Percentiles rank a stretch among this genome's conserved stretches.
phyloP scores from a whole-genome alignment of 2,329 filamentous ascomycete genomes.

The Colletotrichum liriopes region DNA sequence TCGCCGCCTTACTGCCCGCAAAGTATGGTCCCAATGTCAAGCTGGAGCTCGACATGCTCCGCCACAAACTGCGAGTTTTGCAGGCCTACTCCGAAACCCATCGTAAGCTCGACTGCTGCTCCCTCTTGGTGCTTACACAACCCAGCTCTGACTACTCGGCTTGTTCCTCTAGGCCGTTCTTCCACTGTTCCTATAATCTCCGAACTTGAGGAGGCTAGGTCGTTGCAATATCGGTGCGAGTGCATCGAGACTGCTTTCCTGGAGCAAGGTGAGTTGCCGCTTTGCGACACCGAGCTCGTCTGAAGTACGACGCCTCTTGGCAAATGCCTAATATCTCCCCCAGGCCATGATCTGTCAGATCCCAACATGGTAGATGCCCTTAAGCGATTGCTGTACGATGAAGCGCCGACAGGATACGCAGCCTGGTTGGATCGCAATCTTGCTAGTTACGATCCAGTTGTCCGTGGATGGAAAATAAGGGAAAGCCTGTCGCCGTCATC shows the following conservation, averaged over 20 bases:
- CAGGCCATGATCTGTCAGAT: slow-evolving; percentile 62
- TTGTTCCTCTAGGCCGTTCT: slow-evolving; percentile 53
- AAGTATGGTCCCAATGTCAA: slow-evolving; percentile 64
- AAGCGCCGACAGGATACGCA: slow-evolving; percentile 64
- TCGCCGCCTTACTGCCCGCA: slow-evolving; percentile 63
- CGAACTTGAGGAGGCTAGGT: slow-evolving; percentile 70
- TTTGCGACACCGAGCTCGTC: background rate
- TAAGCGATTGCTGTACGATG: slow-evolving; percentile 54
- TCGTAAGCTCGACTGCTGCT: slow-evolving; percentile 57
- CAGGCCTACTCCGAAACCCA: slow-evolving; percentile 64
- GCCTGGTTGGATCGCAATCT: slow-evolving; percentile 70
- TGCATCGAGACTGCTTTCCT: slow-evolving; percentile 69
- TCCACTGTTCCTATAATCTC: slow-evolving; percentile 63
- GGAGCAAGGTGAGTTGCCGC: slow-evolving; percentile 59
- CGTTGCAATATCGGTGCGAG: slow-evolving; percentile 72
- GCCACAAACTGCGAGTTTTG: slow-evolving; percentile 68
- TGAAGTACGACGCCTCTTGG: background rate
- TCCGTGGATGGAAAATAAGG: slow-evolving; percentile 58
- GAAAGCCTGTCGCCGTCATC: slow-evolving; percentile 54
- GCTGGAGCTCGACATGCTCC: slow-evolving; percentile 69
- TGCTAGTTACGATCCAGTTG: slow-evolving; percentile 63
- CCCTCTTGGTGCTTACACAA: slow-evolving; percentile 25
- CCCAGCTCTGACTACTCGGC: background rate
- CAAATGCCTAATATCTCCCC: slow-evolving; percentile 32
- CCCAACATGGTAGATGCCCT: slow-evolving; percentile 57